Evolutionary conservation across 2,329 filamentous ascomycete species (phyloP).

Genomic region (Coniochaeta ligniaria): DNA sequence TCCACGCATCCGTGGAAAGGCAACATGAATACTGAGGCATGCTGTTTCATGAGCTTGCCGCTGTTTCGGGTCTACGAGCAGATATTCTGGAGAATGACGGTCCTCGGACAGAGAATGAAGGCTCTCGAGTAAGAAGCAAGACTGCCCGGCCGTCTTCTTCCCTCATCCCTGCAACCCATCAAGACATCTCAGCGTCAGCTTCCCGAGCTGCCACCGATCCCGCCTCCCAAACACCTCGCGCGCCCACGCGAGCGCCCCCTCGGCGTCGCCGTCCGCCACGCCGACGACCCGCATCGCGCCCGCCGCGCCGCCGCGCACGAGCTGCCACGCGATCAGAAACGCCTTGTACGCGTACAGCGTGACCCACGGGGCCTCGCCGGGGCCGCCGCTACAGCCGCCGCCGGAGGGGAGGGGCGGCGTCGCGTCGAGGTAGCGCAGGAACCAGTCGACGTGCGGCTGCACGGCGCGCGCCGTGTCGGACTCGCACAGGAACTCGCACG

Average conservation of each 20-base stretch:
- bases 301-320: constrained; percentile 19
- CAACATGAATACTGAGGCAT: no score
- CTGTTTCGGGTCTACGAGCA: no score
- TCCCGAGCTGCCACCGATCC: constrained; percentile 21
- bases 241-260: constrained; percentile 21
- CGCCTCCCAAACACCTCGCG: constrained; percentile 21
- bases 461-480: constrained; percentile 19
- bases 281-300: constrained; percentile 25
- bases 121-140: no score
- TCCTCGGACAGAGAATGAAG: no score
- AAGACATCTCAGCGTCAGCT: constrained; percentile 22
- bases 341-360: constrained; percentile 30
- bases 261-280: constrained; percentile 22
- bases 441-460: constrained; percentile 30
- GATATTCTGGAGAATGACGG: no score
- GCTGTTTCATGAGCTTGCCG: no score
- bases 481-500: constrained; percentile 23
- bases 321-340: constrained; percentile 31
- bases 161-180: constrained; percentile 13
- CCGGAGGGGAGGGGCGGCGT: constrained; percentile 11
- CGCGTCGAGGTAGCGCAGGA: constrained; percentile 25
- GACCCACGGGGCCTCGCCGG: constrained; percentile 28
- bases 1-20: no score
- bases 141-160: no score
- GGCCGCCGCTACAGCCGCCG: no score